These are phyloP conservation scores for Galerina marginata DNA, from an alignment of 768 basidiomycete genomes.

Conservation along the genomic window DNA sequence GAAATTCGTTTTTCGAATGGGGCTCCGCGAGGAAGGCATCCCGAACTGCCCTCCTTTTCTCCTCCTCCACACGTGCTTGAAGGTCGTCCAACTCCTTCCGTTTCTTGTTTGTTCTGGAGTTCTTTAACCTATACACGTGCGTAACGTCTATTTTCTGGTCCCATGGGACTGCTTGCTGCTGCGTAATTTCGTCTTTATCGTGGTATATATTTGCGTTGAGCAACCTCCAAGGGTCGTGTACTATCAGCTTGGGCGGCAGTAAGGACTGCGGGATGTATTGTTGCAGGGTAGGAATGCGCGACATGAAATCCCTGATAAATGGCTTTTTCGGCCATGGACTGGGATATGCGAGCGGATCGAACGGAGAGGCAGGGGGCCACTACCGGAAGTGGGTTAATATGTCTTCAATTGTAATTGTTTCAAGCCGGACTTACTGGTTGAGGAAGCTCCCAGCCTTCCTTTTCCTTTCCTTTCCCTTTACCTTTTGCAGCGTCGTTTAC, in stretches of 20 bases:
- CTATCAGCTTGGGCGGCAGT: constrained; percentile 29
- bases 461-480: not conserved
- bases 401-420: not conserved
- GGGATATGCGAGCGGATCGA: constrained; percentile 42
- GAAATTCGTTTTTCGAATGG: constrained; percentile 9
- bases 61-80: not conserved
- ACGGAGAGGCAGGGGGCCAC: constrained; percentile 28
- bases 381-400: not conserved
- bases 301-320: constrained; percentile 28
- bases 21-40: constrained; percentile 18
- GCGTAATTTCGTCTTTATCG: not conserved
- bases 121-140: constrained; percentile 12
- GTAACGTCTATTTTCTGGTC: constrained; percentile 9
- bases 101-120: not conserved
- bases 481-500: constrained; percentile 1
- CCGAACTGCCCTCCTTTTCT: not conserved
- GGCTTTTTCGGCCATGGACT: constrained; percentile 46
- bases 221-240: constrained; percentile 29
- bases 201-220: constrained; percentile 7
- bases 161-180: not conserved
- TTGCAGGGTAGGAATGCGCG: constrained; percentile 22
- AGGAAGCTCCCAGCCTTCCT: constrained; percentile 7
- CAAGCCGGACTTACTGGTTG: constrained; percentile 1
- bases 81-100: constrained; percentile 6
- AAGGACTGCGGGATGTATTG: constrained; percentile 28